Base-by-base conservation (phyloP, 2,329 filamentous ascomycete genomes). In the Diaporthe aspalathi region DNA sequence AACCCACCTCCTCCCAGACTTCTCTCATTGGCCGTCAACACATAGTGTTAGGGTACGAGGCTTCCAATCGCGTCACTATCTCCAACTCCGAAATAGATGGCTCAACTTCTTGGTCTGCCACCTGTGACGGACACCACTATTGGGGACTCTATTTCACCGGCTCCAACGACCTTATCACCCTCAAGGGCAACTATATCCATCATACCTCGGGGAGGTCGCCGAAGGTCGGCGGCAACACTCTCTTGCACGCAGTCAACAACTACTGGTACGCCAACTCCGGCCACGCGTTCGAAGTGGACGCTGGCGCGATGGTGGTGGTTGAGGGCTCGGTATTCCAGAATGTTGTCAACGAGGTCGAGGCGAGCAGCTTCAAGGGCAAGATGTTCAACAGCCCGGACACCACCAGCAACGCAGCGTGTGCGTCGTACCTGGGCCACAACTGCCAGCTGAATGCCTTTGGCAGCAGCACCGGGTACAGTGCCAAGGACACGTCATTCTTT, bases 141-240 rank as follows among this genome's bases (percentile, higher is more conserved):
- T 90, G 89, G 87, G 84, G 80, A 38, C 79, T 90, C 74, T 89
- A 88, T 81, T 83, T 90, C 62, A 84, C 83, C 50, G 89, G 89
- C n/a, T 81, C 83, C 70, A 83, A 80, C 77, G 89, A 91, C 76
- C 76, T 85, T 72, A 82, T 90, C 76, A 90, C 89, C 73, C 76
- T 90, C 77, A 87, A 89, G 82, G 83, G 83, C 74, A 90, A 90
- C 84, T 90, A 89, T 81, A 82, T 90, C 76, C 86, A 89, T 83
- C 83, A 88, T 79, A 86, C 85, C 62, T 85, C 83, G 16, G 89
- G 88, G 70, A 87, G 89, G 67, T 81, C 82, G 16, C 89, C 88
- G 75, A 90, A 90, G 81, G 82, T 90, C 20, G 83, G 83, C 27
- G 87, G 87, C 78, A 88, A 88, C 68, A 83, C 89, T 54, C 81